phyloP scores from a whole-genome alignment of 495 filamentous ascomycete genomes.

The Xylaria flabelliformis region DNA sequence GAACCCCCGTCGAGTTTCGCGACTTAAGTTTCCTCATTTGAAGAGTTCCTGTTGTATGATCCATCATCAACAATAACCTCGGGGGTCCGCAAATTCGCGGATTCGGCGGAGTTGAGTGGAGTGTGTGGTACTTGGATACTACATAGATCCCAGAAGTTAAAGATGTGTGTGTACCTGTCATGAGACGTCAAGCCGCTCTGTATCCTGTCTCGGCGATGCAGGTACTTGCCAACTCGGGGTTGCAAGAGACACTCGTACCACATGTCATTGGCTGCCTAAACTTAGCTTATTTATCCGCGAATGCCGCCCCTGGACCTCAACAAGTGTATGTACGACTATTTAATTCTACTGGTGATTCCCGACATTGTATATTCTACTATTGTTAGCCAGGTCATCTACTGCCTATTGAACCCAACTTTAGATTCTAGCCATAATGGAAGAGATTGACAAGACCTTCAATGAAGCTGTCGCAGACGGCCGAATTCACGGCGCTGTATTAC shows the following conservation, averaged over 20 bases:
- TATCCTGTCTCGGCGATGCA: background rate
- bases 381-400: background rate
- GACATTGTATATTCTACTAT: background rate
- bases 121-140: background rate
- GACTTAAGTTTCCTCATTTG: background rate
- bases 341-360: background rate
- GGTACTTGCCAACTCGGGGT: background rate
- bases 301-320: background rate
- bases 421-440: slow-evolving; percentile 12
- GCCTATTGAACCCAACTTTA: background rate
- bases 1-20: background rate
- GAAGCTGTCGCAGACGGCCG: slow-evolving; percentile 25
- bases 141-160: background rate
- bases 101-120: slow-evolving; percentile 13
- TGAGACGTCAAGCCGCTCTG: background rate
- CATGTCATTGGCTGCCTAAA: background rate
- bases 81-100: slow-evolving; percentile 1
- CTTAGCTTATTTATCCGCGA: background rate
- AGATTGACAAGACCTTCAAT: slow-evolving; percentile 17
- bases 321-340: background rate
- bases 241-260: background rate
- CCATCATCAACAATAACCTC: background rate
- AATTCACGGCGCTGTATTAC: slow-evolving; percentile 24
- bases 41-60: background rate
- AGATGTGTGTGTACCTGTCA: background rate